Percentiles rank a stretch among this genome's conserved stretches.
Evolutionary conservation across 805 yeast species (phyloP).

Genomic region (Wickerhamia fluorescens): DNA sequence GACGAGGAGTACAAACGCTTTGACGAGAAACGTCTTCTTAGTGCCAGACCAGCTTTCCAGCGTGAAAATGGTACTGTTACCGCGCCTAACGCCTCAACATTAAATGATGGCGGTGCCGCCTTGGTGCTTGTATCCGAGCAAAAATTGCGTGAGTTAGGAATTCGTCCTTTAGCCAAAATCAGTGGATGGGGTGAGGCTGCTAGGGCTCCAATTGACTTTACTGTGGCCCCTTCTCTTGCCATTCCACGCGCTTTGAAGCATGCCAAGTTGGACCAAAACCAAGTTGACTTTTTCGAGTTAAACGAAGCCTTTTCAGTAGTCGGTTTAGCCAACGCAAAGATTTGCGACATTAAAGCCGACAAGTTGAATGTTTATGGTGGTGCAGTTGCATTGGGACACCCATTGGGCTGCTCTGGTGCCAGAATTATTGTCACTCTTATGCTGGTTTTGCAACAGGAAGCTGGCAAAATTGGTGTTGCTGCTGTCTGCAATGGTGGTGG

Average conservation of each 20-base stretch:
- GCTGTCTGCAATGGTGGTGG: conserved; percentile 99
- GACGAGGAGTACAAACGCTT: conserved; percentile 85
- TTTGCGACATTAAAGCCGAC: conserved; percentile 52
- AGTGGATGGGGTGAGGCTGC: conserved; percentile 99
- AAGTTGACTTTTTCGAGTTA: conserved; percentile 88
- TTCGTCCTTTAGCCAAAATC: conserved; percentile 85
- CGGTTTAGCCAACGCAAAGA: conserved; percentile 80
- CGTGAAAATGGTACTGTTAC: conserved; percentile 93
- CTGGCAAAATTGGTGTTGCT: conserved; percentile 79
- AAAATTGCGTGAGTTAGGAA: conserved; percentile 76
- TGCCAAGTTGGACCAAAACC: conserved; percentile 57
- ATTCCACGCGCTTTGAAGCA: conserved; percentile 93
- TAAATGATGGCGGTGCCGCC: conserved; percentile 98
- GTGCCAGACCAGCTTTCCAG: conserved; percentile 93
- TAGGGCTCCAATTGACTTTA: conserved; percentile 88
- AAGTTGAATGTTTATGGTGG: conserved; percentile 91
- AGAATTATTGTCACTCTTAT: conserved; percentile 83
- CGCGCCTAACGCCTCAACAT: conserved; percentile 93
- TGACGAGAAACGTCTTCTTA: conserved; percentile 64
- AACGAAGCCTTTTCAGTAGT: conserved; percentile 98
- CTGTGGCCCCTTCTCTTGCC: conserved; percentile 92
- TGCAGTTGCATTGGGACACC: conserved; percentile 94
- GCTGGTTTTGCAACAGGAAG: conserved; percentile 77
- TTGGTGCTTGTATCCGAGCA: conserved; percentile 77
- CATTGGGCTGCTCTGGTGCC: conserved; percentile 95